Percentiles rank a stretch among this genome's conserved stretches.
phyloP scores from a whole-genome alignment of 2,329 filamentous ascomycete species.

The Beauveria caledonica region DNA sequence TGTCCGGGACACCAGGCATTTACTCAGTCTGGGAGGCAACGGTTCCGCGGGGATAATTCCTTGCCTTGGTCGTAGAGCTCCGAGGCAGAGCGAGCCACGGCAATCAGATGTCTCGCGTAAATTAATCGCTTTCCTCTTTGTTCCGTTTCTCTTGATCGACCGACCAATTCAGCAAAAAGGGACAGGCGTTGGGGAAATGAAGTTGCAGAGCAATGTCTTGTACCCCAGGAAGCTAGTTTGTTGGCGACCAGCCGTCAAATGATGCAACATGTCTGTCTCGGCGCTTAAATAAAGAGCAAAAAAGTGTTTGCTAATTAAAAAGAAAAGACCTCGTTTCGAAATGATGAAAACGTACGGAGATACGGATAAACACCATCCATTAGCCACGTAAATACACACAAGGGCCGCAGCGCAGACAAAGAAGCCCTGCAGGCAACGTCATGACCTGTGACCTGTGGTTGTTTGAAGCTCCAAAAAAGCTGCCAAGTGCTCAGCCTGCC shows the following conservation, averaged over 20 bases:
- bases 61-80: no score
- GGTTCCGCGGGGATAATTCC: no score
- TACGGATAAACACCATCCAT: no score
- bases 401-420: no score
- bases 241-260: not conserved
- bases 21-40: no score
- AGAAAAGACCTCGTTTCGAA: not conserved
- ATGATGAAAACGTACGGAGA: no score
- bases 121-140: not conserved
- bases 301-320: not conserved
- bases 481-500: not conserved
- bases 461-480: not conserved
- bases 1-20: no score
- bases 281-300: not conserved
- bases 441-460: not conserved
- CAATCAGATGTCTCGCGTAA: not conserved
- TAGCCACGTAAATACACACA: no score
- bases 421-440: no score
- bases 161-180: no score
- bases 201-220: not conserved
- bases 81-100: no score
- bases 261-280: not conserved
- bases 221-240: not conserved
- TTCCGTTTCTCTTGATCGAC: not conserved
- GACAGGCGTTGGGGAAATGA: no score